Evolutionary conservation across 371 early-diverging fungal genomes (phyloP), one percentile per base, ranked within the genome.

Genomic region (Lichtheimia hyalospora): DNA sequence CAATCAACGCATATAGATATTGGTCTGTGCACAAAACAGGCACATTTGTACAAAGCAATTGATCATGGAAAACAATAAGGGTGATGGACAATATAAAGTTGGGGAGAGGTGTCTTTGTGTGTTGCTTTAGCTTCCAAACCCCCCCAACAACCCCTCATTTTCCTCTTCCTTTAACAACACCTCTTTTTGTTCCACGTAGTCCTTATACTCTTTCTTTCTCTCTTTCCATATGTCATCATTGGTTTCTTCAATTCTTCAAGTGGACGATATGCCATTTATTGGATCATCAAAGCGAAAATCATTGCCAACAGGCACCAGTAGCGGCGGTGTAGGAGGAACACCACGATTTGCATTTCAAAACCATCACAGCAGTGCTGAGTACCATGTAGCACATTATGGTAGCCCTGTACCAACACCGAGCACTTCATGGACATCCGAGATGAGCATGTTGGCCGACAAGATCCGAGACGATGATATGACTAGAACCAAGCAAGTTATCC

Each of bases 391-490:
- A 18, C 39, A 39, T 5, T 60, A 60, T 53, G 60, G 44, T 15
- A 34, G 48, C 7, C 69, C 74, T 1, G 49, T 51, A 1, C 74
- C 74, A 3, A 61, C 68, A 8, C 71, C 74, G 5, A 70, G 71
- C 23, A 74, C 63, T 8, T 70, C 72, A 12, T 75, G 75, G 75
- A 75, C 70, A 3, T 69, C 68, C 2, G 70, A 75, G 25, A 71
- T 76, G 69, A 67, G 65, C n/a, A 65, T 67, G 6, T 58, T 73
- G 16, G 73, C 69, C 3, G 71, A 77, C 20, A 77, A 66, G 39
- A 64, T 77, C 13, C 60, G 60, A 49, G 64, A 69, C 49, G 72
- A 75, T 44, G 12, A 40, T 24, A 8, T 56, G 56, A 60, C 68
- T 42, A 41, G 23, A 70, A 61, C 23, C 54, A 58, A 44, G 46